These are phyloP conservation scores for Cytauxzoon felis DNA, from an alignment of 169 alveolate species.

Conservation along the genomic window DNA sequence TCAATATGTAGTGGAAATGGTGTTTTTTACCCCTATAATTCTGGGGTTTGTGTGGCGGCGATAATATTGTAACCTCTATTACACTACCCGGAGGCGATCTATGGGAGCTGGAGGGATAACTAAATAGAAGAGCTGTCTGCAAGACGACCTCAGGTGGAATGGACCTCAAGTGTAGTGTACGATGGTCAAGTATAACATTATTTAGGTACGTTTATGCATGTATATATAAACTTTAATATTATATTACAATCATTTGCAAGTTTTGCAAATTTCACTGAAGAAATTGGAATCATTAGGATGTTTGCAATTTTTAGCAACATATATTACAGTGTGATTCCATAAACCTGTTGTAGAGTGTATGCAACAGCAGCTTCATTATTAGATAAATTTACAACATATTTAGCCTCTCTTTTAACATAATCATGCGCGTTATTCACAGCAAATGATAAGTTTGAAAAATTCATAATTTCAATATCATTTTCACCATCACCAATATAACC, in stretches of 20 bases:
- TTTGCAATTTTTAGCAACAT: neutral
- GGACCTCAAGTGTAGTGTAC: too few species aligned
- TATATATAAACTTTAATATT: neutral
- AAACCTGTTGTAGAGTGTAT: neutral
- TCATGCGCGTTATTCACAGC: conserved; percentile 53
- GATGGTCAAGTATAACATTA: too few species aligned
- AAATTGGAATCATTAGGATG: neutral
- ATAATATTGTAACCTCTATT: too few species aligned
- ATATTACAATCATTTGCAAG: neutral
- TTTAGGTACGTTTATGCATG: too few species aligned
- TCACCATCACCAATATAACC: conserved; percentile 57
- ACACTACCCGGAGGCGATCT: too few species aligned
- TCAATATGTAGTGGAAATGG: too few species aligned
- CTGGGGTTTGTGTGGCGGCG: too few species aligned
- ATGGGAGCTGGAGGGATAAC: too few species aligned
- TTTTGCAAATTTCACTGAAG: neutral
- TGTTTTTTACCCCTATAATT: too few species aligned
- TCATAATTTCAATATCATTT: conserved; percentile 54
- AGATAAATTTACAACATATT: conserved; percentile 9
- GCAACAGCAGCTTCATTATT: conserved; percentile 31
- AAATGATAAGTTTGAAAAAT: conserved; percentile 17
- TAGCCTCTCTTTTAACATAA: conserved; percentile 26
- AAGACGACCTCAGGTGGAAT: too few species aligned
- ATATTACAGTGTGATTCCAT: neutral
- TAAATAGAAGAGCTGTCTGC: too few species aligned